Evolutionary conservation across 176 grass and related monocot species (phyloP).

Genomic region (Oryza coarctata): DNA sequence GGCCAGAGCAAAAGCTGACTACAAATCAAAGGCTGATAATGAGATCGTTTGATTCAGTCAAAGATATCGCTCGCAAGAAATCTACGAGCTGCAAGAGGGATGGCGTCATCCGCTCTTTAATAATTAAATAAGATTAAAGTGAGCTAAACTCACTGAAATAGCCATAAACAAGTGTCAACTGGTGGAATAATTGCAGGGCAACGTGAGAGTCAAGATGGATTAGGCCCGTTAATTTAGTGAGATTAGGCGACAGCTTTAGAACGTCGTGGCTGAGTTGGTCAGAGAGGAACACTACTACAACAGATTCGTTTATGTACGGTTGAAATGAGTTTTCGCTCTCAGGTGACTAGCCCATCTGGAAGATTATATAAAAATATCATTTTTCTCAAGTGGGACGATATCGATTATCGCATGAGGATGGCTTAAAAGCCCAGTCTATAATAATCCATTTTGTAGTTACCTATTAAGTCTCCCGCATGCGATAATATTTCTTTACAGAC

Average conservation of each 20-base stretch:
- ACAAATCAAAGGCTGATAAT: neutral
- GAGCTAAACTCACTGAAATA: neutral
- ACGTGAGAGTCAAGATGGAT: slow-evolving; percentile 14
- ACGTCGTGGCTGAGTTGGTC: neutral
- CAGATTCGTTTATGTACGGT: too few species aligned
- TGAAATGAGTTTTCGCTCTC: too few species aligned
- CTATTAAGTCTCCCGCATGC: too few species aligned
- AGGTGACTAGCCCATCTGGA: too few species aligned
- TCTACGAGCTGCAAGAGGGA: neutral
- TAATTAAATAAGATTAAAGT: neutral
- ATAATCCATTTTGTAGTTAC: too few species aligned
- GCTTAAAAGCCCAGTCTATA: too few species aligned
- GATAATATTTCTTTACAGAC: too few species aligned
- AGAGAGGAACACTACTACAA: too few species aligned
- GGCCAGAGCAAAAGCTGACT: slow-evolving; percentile 21
- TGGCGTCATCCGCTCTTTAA: slow-evolving; percentile 1
- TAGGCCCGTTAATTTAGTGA: neutral
- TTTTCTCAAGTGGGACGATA: too few species aligned
- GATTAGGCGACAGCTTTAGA: neutral
- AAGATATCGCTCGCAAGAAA: neutral
- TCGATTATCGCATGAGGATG: too few species aligned
- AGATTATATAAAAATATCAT: too few species aligned
- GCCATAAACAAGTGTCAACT: slow-evolving; percentile 10
- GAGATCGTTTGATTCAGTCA: slow-evolving; percentile 26
- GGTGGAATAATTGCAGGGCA: slow-evolving; percentile 18